These are phyloP conservation scores for Nicotiana sylvestris DNA, from an alignment of 257 asterid species.

Conservation along the genomic window DNA sequence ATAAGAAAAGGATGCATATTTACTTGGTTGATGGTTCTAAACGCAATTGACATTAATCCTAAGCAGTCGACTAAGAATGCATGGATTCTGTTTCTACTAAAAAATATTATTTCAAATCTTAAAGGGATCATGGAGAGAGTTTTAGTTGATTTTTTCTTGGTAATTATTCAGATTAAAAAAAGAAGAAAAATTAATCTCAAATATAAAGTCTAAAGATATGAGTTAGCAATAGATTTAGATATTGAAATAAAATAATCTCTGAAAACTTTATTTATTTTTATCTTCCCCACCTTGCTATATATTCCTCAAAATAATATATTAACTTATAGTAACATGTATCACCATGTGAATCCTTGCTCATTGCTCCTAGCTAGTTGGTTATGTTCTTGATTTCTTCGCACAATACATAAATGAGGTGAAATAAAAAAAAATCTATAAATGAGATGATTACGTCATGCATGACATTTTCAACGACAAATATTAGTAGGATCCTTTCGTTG, in stretches of 20 bases:
- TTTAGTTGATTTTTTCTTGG: neutral
- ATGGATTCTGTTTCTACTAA: neutral
- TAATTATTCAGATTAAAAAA: too few relatives aligned
- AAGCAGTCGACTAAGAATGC: too few relatives aligned
- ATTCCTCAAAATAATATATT: neutral
- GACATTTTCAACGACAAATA: conserved; percentile 24
- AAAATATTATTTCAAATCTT: too few relatives aligned
- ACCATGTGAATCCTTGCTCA: conserved; percentile 19
- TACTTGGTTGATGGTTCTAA: neutral
- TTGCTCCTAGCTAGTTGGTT: conserved; percentile 2
- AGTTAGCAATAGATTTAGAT: neutral
- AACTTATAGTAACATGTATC: neutral
- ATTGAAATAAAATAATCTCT: neutral
- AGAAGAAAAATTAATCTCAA: neutral
- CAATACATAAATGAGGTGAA: neutral
- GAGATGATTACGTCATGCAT: conserved; percentile 36
- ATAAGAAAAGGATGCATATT: too few relatives aligned
- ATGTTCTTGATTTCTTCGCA: neutral
- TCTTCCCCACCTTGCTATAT: neutral
- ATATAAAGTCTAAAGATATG: neutral
- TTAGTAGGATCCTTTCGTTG: neutral
- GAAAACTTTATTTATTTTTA: neutral
- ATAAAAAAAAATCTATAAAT: neutral
- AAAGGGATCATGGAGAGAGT: neutral
- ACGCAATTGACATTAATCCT: neutral